Evolutionary conservation across 257 asterid genomes (phyloP).

Genomic region (Solanum bulbocastanum): DNA sequence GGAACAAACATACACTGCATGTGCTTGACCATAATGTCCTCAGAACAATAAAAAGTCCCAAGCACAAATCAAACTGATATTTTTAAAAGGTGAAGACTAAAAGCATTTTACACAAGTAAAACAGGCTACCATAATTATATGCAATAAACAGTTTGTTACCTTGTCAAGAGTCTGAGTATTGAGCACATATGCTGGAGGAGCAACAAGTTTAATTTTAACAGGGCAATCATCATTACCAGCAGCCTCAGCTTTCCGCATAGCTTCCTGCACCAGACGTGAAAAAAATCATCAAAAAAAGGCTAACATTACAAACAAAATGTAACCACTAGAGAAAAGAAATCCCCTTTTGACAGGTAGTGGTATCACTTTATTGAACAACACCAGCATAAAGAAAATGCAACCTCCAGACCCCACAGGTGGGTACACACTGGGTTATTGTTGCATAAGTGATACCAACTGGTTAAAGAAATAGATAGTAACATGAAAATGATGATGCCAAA

Average conservation of each 20-base stretch:
- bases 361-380: not conserved
- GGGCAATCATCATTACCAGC: conserved; percentile 94
- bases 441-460: not conserved
- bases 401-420: not conserved
- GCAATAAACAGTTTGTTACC: conserved; percentile 25
- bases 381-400: not conserved
- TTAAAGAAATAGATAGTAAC: not conserved
- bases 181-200: conserved; percentile 95
- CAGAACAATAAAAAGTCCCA: not conserved
- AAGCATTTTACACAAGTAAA: not conserved
- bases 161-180: conserved; percentile 96
- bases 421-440: not conserved
- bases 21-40: not conserved
- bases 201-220: conserved; percentile 92
- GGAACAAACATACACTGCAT: not conserved
- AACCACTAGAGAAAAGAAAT: not conserved
- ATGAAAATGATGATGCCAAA: conserved; percentile 1
- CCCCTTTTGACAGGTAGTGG: not conserved
- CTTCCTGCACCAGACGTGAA: conserved; percentile 39
- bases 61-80: not conserved
- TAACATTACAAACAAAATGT: not conserved
- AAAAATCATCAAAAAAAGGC: not conserved
- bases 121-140: not conserved
- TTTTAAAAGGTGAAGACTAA: not conserved
- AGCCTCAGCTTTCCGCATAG: conserved; percentile 99